Base-by-base conservation (phyloP, 1,284 basidiomycete species). In the Ceratobasidium sp. region DNA sequence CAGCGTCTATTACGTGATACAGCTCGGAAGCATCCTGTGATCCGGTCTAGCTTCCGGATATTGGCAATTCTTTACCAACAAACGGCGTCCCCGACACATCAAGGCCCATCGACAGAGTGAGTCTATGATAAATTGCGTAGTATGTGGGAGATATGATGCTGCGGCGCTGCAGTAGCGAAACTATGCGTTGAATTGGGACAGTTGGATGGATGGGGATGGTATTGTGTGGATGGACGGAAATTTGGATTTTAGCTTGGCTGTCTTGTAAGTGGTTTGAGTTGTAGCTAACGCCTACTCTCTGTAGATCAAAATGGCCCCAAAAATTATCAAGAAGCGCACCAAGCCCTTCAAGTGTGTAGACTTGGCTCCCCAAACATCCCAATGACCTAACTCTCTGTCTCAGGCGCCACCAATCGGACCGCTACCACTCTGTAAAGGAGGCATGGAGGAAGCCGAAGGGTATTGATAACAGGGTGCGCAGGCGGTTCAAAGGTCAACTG, bases 401-500 rank as follows among this genome's bases (percentile, higher is more conserved):
- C 84, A 95, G 94, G 89, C 94, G 96, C 86, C 96, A 98, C 87
- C 96, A 98, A 87, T 97, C 95, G 76, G 96, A 98, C 88, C 93
- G 97, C 84, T 98, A 97, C 88, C 90, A 94, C 85, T 88, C 92
- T 81, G 96, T 98, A 81, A 96, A 96, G 90, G 95, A 97, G 89
- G 89, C 94, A 89, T 98, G 96, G 97, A 90, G 96, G 86, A 98
- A 97, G 88, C 95, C 95, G 81, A 97, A 97, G 90, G 93, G 95
- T 94, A 96, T 96, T 82, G 95, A 96, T 85, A 96, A 96, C 90
- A 91, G 95, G 84, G 94, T 96, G 81, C 91, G 96, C 84, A 92
- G 96, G 83, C 92, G 96, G 82, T 98, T 98, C 91, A 97, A 96
- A 89, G 96, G 96, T 78, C 95, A 97, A 85, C 89, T 90, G 80